These are phyloP conservation scores for Neurospora terricola DNA, from an alignment of 495 filamentous ascomycete species.

Conservation along the genomic window DNA sequence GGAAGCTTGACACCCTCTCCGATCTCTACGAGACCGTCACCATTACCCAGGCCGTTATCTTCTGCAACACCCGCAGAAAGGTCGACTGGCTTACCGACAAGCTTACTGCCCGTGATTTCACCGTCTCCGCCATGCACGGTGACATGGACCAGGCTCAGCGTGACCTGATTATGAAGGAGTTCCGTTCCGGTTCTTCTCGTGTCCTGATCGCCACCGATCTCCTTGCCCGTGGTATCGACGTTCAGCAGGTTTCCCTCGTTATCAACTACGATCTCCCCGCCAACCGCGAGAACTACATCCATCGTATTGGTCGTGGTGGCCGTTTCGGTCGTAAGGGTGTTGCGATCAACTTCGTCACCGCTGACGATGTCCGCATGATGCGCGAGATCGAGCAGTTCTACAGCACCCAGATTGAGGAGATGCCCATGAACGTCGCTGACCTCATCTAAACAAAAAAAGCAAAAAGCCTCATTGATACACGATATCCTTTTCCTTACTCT, in stretches of 20 bases:
- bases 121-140: conserved; percentile 96
- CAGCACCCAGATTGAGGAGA: conserved; percentile 98
- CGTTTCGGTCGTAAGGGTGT: conserved; percentile 98
- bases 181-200: conserved; percentile 89
- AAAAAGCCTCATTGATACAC: conserved; percentile 1
- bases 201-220: conserved; percentile 98
- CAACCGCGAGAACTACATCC: conserved; percentile 99
- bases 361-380: conserved; percentile 93
- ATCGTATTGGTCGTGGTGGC: conserved; percentile 91
- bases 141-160: conserved; percentile 98
- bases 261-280: conserved; percentile 98
- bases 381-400: conserved; percentile 96
- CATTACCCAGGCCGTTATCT: conserved; percentile 98
- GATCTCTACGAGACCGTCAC: conserved; percentile 99
- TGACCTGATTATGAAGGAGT: conserved; percentile 98
- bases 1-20: conserved; percentile 99
- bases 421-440: conserved; percentile 93
- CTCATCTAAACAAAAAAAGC: conserved; percentile 33
- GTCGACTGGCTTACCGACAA: conserved; percentile 99
- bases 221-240: conserved; percentile 96
- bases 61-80: conserved; percentile 99
- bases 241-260: conserved; percentile 97
- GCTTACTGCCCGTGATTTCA: conserved; percentile 96
- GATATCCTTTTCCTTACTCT: conserved; percentile 15
- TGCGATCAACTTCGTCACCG: conserved; percentile 98